A percentile compares a stretch with the other conserved stretches of the same genome.
phyloP scores from a whole-genome alignment of 2,329 filamentous ascomycete species.

The Aspergillus versicolor region DNA sequence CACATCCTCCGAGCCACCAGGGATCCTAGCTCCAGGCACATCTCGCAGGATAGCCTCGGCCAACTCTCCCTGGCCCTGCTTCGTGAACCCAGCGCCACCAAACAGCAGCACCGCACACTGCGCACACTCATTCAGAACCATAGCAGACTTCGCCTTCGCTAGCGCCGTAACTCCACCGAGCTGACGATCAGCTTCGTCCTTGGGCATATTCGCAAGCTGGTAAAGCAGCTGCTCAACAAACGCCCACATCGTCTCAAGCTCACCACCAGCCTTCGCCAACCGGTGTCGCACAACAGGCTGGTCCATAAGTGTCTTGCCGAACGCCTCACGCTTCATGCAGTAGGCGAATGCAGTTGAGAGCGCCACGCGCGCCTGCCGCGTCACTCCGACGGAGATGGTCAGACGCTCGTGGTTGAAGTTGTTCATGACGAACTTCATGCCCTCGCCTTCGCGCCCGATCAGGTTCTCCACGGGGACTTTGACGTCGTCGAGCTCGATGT shows the following conservation, averaged over 20 bases:
- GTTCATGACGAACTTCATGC: conserved; percentile 74
- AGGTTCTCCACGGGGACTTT: conserved; percentile 69
- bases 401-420: conserved; percentile 80
- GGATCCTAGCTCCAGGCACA: conserved; percentile 62
- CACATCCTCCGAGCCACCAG: conserved; percentile 71
- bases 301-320: conserved; percentile 68
- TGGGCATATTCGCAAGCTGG: conserved; percentile 61
- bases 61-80: conserved; percentile 67
- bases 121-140: conserved; percentile 70
- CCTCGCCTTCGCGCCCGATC: conserved; percentile 67
- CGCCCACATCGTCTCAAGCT: conserved; percentile 68
- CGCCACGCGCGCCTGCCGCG: conserved; percentile 62
- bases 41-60: conserved; percentile 67
- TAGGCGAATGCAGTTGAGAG: conserved; percentile 62
- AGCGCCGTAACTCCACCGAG: conserved; percentile 71
- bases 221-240: conserved; percentile 73
- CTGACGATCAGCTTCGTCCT: conserved; percentile 48
- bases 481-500: conserved; percentile 74
- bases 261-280: conserved; percentile 67
- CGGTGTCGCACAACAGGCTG: conserved; percentile 72
- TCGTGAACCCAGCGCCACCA: conserved; percentile 71
- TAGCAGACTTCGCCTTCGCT: conserved; percentile 70
- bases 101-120: conserved; percentile 69
- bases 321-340: conserved; percentile 65
- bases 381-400: conserved; percentile 63